These are phyloP conservation scores for Teunomyces panamensis DNA, from an alignment of 805 yeast genomes.

Conservation along the genomic window DNA sequence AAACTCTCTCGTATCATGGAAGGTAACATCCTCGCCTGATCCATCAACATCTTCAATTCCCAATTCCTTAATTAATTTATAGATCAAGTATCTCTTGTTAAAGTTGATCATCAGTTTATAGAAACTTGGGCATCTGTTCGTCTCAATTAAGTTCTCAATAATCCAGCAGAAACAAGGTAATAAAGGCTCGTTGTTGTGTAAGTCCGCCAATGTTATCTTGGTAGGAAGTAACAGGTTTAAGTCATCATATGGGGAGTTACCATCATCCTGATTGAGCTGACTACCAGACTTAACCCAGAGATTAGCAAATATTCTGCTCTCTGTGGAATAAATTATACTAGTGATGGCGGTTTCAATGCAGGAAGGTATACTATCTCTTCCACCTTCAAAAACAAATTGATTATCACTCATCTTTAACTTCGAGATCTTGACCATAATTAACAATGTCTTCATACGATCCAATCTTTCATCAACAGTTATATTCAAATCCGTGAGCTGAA, in stretches of 20 bases:
- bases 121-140: constrained; percentile 66
- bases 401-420: constrained; percentile 63
- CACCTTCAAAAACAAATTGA: constrained; percentile 40
- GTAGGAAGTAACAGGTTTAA: constrained; percentile 31
- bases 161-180: constrained; percentile 94
- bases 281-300: constrained; percentile 66
- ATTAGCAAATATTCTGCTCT: constrained; percentile 63
- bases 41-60: constrained; percentile 33
- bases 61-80: constrained; percentile 37
- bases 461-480: constrained; percentile 59
- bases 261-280: constrained; percentile 16
- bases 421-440: constrained; percentile 62
- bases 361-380: constrained; percentile 56
- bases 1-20: constrained; percentile 43
- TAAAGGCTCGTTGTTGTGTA: constrained; percentile 41
- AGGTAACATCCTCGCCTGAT: constrained; percentile 19
- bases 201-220: constrained; percentile 22
- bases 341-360: constrained; percentile 78
- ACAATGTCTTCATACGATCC: constrained; percentile 63
- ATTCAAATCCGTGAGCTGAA: constrained; percentile 62
- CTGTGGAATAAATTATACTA: constrained; percentile 76
- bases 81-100: constrained; percentile 58
- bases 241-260: constrained; percentile 21
- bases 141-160: constrained; percentile 70
- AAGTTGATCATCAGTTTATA: constrained; percentile 71